Percentiles rank a stretch among this genome's conserved stretches.
Evolutionary conservation across 495 filamentous ascomycete genomes (phyloP).

Genomic region (Neurospora sp.): DNA sequence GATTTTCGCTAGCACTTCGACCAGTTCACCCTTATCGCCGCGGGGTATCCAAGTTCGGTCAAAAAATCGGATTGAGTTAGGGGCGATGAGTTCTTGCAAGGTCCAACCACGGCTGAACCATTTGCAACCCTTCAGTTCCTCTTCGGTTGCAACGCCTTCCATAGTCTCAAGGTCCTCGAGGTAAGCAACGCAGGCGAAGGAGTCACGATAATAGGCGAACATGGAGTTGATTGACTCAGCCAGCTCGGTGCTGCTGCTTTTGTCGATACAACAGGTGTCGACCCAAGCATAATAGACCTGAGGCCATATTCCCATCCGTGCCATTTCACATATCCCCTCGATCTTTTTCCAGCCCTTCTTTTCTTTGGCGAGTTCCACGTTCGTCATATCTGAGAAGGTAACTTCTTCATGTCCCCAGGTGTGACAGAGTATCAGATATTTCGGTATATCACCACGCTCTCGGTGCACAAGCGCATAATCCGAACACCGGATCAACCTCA

Average conservation of each 20-base stretch:
- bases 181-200: not conserved
- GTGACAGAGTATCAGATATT: slow-evolving; percentile 9
- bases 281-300: slow-evolving; percentile 11
- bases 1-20: too few relatives aligned
- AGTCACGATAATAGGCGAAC: slow-evolving; percentile 9
- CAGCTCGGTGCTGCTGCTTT: slow-evolving; percentile 28
- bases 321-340: slow-evolving; percentile 6
- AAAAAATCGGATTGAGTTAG: too few relatives aligned
- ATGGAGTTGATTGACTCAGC: slow-evolving; percentile 30
- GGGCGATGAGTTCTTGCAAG: too few relatives aligned
- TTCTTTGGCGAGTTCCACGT: not conserved
- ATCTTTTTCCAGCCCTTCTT: slow-evolving; percentile 20
- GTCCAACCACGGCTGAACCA: too few relatives aligned
- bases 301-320: not conserved
- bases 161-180: not conserved
- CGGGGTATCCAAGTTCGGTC: too few relatives aligned
- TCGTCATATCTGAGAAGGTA: slow-evolving; percentile 6
- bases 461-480: not conserved
- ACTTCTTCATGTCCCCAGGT: slow-evolving; percentile 13
- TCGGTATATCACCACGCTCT: too few relatives aligned
- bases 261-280: slow-evolving; percentile 27
- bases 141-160: too few relatives aligned
- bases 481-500: not conserved
- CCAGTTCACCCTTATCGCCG: too few relatives aligned
- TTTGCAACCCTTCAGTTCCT: too few relatives aligned